Percentiles rank a stretch among this genome's conserved stretches.
phyloP scores from a whole-genome alignment of 768 basidiomycete genomes.

The Trichaptum fuscoviolaceum region DNA sequence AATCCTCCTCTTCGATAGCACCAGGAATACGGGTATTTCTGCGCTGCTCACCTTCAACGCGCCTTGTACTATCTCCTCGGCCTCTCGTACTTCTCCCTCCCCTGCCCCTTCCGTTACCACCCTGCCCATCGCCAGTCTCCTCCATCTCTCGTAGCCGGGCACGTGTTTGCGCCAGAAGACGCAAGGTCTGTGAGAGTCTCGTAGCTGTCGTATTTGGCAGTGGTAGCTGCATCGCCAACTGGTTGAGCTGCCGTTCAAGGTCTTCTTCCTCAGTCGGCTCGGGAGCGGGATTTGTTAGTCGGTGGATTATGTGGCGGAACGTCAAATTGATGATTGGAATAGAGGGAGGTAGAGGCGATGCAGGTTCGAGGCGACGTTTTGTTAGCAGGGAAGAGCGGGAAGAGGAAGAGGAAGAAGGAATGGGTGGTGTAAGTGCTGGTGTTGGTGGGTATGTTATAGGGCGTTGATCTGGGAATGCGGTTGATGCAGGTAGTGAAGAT shows the following conservation, averaged over 20 bases:
- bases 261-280: conserved; percentile 18
- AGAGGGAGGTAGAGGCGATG: conserved; percentile 22
- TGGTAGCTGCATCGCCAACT: conserved; percentile 38
- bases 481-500: not conserved
- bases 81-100: conserved; percentile 5
- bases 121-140: not conserved
- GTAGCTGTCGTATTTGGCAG: conserved; percentile 57
- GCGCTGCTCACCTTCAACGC: conserved; percentile 5
- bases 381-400: not conserved
- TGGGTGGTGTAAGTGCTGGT: conserved; percentile 12
- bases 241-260: conserved; percentile 13
- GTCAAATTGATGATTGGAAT: conserved; percentile 58
- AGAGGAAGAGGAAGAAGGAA: conserved; percentile 20
- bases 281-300: conserved; percentile 51
- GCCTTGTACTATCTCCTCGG: not conserved
- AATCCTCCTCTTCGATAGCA: conserved; percentile 20
- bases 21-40: conserved; percentile 19
- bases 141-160: conserved; percentile 13
- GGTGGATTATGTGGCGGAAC: conserved; percentile 45
- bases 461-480: conserved; percentile 16
- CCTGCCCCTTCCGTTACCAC: conserved; percentile 17
- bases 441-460: conserved; percentile 3
- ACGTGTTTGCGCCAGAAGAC: conserved; percentile 48
- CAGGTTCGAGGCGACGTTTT: conserved; percentile 12
- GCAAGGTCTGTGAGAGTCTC: conserved; percentile 42